These are phyloP conservation scores for Fulvia fulva DNA, from an alignment of 2,329 filamentous ascomycete genomes.

Conservation along the genomic window DNA sequence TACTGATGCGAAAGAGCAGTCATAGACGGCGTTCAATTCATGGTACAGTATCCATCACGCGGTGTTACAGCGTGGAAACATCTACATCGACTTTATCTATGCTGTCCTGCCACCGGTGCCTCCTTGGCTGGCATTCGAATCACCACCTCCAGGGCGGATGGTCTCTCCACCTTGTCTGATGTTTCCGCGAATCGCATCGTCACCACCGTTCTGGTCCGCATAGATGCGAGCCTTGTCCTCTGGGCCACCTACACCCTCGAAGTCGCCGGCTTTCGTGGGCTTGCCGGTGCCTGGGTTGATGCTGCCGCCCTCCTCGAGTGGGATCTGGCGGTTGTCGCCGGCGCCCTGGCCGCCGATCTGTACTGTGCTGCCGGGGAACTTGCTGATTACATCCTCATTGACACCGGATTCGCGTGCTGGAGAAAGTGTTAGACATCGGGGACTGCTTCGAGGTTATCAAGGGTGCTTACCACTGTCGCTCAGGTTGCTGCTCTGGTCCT, in stretches of 20 bases:
- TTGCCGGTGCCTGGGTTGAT: constrained; percentile 39
- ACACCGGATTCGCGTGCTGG: constrained; percentile 47
- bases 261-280: constrained; percentile 46
- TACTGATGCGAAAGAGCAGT: constrained; percentile 19
- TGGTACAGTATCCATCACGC: neutral
- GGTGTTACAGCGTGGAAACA: neutral
- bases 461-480: constrained; percentile 1
- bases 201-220: constrained; percentile 38
- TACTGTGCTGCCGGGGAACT: constrained; percentile 45
- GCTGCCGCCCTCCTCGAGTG: constrained; percentile 44
- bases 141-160: constrained; percentile 16
- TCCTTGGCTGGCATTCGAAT: neutral
- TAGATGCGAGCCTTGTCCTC: constrained; percentile 42
- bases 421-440: neutral
- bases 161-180: constrained; percentile 36
- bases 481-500: neutral
- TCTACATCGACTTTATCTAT: neutral
- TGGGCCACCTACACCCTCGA: constrained; percentile 47
- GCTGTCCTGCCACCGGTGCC: neutral
- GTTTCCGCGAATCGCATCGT: constrained; percentile 40
- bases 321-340: constrained; percentile 48
- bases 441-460: neutral
- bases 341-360: constrained; percentile 44
- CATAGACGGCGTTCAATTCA: neutral
- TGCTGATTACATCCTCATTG: constrained; percentile 38